A percentile compares a stretch with the other conserved stretches of the same genome.
Conservation (phyloP, 1,139 yeast genomes). For the Taphrina communis region DNA sequence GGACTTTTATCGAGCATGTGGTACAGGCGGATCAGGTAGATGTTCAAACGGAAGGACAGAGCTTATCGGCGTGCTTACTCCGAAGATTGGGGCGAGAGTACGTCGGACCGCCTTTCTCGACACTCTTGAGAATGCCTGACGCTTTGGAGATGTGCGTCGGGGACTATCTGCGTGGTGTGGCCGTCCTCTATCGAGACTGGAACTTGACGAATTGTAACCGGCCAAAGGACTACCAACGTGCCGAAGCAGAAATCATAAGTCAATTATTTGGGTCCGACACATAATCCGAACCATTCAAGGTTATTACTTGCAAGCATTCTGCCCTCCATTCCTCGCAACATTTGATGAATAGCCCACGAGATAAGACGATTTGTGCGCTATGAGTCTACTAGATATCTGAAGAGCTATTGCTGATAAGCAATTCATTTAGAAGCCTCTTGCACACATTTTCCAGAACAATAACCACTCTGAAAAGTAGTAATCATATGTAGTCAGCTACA, state of each 20-base stretch:
- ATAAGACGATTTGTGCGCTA: too few relatives aligned
- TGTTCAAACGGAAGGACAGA: not conserved
- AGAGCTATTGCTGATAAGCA: too few relatives aligned
- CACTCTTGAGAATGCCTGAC: conserved; percentile 14
- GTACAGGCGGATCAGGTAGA: not conserved
- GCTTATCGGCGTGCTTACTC: not conserved
- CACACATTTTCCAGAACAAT: too few relatives aligned
- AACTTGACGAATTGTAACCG: not conserved
- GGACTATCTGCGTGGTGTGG: conserved; percentile 5
- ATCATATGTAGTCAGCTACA: too few relatives aligned
- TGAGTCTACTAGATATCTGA: too few relatives aligned
- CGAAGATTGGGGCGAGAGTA: not conserved
- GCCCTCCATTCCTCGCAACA: too few relatives aligned
- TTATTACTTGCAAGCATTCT: too few relatives aligned
- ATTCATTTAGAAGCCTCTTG: too few relatives aligned
- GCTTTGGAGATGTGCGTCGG: conserved; percentile 10
- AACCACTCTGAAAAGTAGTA: too few relatives aligned
- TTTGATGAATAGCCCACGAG: too few relatives aligned
- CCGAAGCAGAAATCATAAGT: not conserved
- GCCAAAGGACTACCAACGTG: conserved; percentile 8
- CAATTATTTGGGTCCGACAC: not conserved
- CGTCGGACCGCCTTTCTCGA: not conserved
- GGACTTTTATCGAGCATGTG: conserved; percentile 8
- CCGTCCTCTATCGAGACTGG: conserved; percentile 8
- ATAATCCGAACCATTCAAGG: too few relatives aligned